Evolutionary conservation across 345 rosid genomes (phyloP).

Genomic region (Draba incana): DNA sequence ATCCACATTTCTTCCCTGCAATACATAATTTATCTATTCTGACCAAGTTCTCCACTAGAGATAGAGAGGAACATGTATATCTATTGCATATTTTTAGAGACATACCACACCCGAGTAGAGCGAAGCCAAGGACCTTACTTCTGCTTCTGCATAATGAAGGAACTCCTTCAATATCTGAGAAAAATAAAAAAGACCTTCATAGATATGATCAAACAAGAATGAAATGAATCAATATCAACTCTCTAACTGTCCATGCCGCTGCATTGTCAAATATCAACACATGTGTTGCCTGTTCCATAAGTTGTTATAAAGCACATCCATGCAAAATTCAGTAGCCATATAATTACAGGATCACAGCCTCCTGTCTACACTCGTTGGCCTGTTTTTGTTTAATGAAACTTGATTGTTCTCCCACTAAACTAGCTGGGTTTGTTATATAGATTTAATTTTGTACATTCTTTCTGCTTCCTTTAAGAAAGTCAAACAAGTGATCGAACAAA

Average conservation of each 20-base stretch:
- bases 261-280: constrained; percentile 15
- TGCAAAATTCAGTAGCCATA: background rate
- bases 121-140: constrained; percentile 78
- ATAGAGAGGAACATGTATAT: constrained; percentile 1
- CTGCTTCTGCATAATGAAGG: constrained; percentile 79
- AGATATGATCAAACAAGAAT: background rate
- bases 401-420: constrained; percentile 17
- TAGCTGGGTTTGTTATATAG: background rate
- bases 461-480: background rate
- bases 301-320: background rate
- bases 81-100: constrained; percentile 17
- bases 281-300: background rate
- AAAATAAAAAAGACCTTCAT: background rate
- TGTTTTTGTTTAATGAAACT: background rate
- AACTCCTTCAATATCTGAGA: constrained; percentile 68
- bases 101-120: constrained; percentile 87
- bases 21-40: constrained; percentile 13
- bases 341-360: constrained; percentile 1
- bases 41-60: constrained; percentile 3
- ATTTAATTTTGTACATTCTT: too few species aligned
- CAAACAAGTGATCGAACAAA: constrained; percentile 10
- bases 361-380: background rate
- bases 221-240: constrained; percentile 17
- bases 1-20: constrained; percentile 87
- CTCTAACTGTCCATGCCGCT: constrained; percentile 2